Evolutionary conservation across 2,329 filamentous ascomycete species (phyloP), one percentile per base, ranked within the genome.

Genomic region (Chlorencoelia australis): DNA sequence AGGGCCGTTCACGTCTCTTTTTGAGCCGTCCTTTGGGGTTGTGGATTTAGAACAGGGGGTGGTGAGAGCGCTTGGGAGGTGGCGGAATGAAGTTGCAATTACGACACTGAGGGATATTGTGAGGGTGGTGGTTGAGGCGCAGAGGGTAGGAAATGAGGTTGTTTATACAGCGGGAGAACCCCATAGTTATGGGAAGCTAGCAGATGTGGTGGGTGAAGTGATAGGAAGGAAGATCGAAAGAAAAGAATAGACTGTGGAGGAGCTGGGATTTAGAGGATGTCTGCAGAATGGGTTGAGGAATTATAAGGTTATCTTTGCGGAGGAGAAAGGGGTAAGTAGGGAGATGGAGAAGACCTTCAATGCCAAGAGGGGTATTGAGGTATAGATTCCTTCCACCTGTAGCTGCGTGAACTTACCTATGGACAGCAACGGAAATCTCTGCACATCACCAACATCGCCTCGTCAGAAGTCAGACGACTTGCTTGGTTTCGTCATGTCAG

Each of bases 1-100:
- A 9, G 80, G 79, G 0, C 62, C 85, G 43, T 85, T 84, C 48
- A 79, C 73, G 60, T 85, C 84, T 49, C 49, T 85, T 13, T 83
- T 85, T 48, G 65, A 75, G 40, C 51, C 59, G 2, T 66, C 55
- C 2, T 84, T 81, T 58, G 79, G 77, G 0, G 65, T 82, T 4
- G 73, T 84, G 0, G 68, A 76, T 47, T 42, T 69, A 0, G 39
- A 48, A 10, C 62, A 49, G 2, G 61, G 75, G 0, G 62, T 50
- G 1, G 63, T 76, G 2, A 61, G 68, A 7, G 77, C 67, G 0
- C 57, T 85, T 9, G 72, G 76, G 0, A 57, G 65, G 20, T 82
- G 75, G 77, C 68, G 73, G 7, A 77, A 71, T 41, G 53, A 55
- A 24, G 67, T 85, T 26, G 81, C 75, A 0, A 60, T 79, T 5